Evolutionary conservation across 108 stramenopile species (phyloP).

Genomic region (Fistulifera solaris): DNA sequence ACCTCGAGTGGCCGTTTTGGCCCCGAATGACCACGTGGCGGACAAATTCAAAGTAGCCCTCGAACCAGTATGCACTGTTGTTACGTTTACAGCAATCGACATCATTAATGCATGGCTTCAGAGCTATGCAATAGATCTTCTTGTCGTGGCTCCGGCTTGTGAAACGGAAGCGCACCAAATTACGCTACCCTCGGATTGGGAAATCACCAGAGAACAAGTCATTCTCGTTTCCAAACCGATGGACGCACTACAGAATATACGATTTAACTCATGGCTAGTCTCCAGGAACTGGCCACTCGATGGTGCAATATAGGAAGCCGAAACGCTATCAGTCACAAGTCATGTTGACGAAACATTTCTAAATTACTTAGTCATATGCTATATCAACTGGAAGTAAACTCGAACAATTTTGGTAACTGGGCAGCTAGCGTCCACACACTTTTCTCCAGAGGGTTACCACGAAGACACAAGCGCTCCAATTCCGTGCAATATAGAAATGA

Average conservation of each 20-base stretch:
- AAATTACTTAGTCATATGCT: too few species aligned
- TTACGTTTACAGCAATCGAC: slow-evolving; percentile 3
- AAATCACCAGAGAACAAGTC: slow-evolving; percentile 15
- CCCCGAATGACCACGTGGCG: slow-evolving; percentile 32
- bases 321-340: too few species aligned
- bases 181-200: slow-evolving; percentile 31
- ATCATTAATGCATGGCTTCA: slow-evolving; percentile 16
- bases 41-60: slow-evolving; percentile 44
- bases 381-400: too few species aligned
- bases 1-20: slow-evolving; percentile 58
- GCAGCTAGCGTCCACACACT: too few species aligned
- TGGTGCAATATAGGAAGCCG: too few species aligned
- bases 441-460: too few species aligned
- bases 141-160: slow-evolving; percentile 66
- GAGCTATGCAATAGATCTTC: slow-evolving; percentile 50
- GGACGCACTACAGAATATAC: slow-evolving; percentile 24
- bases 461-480: too few species aligned
- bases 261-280: slow-evolving; percentile 47
- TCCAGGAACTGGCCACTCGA: neutral
- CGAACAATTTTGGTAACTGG: too few species aligned
- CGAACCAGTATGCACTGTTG: slow-evolving; percentile 10
- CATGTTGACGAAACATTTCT: too few species aligned
- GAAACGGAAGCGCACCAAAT: slow-evolving; percentile 5
- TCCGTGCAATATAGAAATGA: too few species aligned
- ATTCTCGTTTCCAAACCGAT: slow-evolving; percentile 32